Evolutionary conservation across 1,139 yeast genomes (phyloP), one percentile per base, ranked within the genome.

Genomic region (Geotrichum aggregatum): DNA sequence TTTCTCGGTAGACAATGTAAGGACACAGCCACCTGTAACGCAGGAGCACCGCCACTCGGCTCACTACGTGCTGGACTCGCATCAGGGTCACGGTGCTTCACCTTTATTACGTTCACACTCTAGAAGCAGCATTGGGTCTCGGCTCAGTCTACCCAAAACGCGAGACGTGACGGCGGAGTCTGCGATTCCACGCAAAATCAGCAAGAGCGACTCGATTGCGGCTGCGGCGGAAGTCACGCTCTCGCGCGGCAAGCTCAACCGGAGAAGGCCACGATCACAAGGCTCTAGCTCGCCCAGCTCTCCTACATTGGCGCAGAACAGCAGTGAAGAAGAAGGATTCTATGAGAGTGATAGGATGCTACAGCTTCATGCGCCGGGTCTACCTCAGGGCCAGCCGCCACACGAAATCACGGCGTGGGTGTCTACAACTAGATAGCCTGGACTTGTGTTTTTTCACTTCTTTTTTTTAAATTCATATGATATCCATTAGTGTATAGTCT

Each of bases 181-280:
- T 2, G 41, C 7, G 41, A 33, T 41, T 10, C 52, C 52, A n/a
- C 44, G 52, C 10, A 46, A 49, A 11, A 30, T 49, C 18, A 24
- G 44, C 18, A 39, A 22, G 14, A 22, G 31, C 22, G 44, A 28
- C 2, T 14, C 31, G 3, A 4, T 39, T 6, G 43, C 44, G 16
- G 44, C 44, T 2, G 47, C 40, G 1, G 52, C 52, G n/a, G 33
- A 11, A 2, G 35, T 49, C 7, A 49, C 35, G 7, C 39, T 50
- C n/a, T 41, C 54, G 16, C 38, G 54, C 11, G 54, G 54, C 28
- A 47, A 42, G 31, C 21, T 35, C 24, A 50, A 50, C 44, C 43
- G 50, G n/a, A 42, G 54, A 3, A 47, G 54, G 13, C 45, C 31
- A 19, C 34, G 44, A 11, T 45, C 42, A 1, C 36, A 13, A 33